phyloP scores from a whole-genome alignment of 2,329 filamentous ascomycete species.

The Aspergillus hortae region DNA sequence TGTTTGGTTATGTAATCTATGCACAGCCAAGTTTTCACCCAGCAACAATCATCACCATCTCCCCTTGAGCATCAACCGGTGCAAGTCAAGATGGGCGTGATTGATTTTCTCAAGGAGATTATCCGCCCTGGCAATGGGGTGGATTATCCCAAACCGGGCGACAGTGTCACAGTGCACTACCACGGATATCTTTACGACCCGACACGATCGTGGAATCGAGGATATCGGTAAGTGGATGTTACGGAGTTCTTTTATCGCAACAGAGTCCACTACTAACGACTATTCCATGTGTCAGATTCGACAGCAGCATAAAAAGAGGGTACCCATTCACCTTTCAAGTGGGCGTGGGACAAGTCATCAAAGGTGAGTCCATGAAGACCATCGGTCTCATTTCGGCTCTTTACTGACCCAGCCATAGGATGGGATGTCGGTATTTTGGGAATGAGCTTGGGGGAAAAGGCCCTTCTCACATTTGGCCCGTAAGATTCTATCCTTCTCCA shows the following conservation, averaged over 20 bases:
- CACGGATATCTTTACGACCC: constrained; percentile 20
- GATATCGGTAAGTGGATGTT: constrained; percentile 11
- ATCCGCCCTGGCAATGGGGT: constrained; percentile 17
- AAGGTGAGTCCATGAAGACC: constrained; percentile 3
- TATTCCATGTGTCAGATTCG: constrained; percentile 7
- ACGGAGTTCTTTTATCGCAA: neutral
- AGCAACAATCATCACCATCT: too few species aligned
- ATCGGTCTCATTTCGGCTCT: neutral
- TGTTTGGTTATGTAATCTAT: too few species aligned
- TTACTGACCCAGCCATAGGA: constrained; percentile 1
- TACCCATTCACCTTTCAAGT: constrained; percentile 16
- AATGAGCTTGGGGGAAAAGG: constrained; percentile 18
- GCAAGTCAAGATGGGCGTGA: constrained; percentile 11
- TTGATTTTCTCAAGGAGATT: constrained; percentile 20
- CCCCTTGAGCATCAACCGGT: too few species aligned
- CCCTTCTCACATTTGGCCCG: constrained; percentile 17
- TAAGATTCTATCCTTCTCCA: constrained; percentile 2
- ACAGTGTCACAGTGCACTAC: constrained; percentile 19
- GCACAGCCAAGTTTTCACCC: too few species aligned
- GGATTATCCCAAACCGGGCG: constrained; percentile 15
- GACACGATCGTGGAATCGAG: constrained; percentile 15
- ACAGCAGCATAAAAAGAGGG: constrained; percentile 18
- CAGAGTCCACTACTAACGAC: neutral
- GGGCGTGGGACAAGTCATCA: constrained; percentile 16
- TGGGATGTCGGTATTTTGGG: constrained; percentile 17